Base-by-base conservation (phyloP, 306 rosid species). In the Luffa aegyptiaca region DNA sequence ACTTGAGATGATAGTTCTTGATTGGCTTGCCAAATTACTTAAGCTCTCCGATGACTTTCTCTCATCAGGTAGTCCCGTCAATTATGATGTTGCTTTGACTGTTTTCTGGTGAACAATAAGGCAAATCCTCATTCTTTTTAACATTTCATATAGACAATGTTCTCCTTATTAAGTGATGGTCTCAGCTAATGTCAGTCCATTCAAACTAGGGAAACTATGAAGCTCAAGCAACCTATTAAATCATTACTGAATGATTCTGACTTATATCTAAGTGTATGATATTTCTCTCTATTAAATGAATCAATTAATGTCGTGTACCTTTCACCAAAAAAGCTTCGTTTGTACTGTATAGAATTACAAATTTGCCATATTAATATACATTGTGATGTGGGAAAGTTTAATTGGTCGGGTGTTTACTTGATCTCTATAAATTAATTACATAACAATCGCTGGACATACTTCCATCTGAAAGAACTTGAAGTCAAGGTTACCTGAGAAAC, bases 21-120 rank as follows among this genome's bases (percentile, higher is more conserved):
- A 95, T 80, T 95, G 98, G 98, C 92, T 95, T 62, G 97, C 93
- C 36, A 92, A 92, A 85, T 84, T 92, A 61, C 85, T 95, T 20
- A 78, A 86, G 39, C 86, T 95, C 46, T 88, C 97, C 2, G 72
- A 84, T 62, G 87, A 88, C 46, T 95, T 95, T 84, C 85, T 80
- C 88, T 90, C 96, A 65, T 82, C 90, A 35, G 98, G 98, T 95
- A 84, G 42, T 80, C 56, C 63, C 55, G 26, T 77, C 5, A 13
- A 70, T 48, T 14, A 20, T 71, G 48, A 51, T 80, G 46, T 52
- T 65, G 69, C 26, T 21, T 69, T 21, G 42, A 35, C 16, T 10
- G 31, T 42, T 44, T 33, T 8, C 14, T 42, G 78, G 20, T 80
- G 16, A 58, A 4, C 9, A 18, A 14, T 73, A 45, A 42, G 74